Percentiles rank a stretch among this genome's conserved stretches.
Evolutionary conservation across 306 rosid species (phyloP).

Genomic region (Vachellia pachyceras): DNA sequence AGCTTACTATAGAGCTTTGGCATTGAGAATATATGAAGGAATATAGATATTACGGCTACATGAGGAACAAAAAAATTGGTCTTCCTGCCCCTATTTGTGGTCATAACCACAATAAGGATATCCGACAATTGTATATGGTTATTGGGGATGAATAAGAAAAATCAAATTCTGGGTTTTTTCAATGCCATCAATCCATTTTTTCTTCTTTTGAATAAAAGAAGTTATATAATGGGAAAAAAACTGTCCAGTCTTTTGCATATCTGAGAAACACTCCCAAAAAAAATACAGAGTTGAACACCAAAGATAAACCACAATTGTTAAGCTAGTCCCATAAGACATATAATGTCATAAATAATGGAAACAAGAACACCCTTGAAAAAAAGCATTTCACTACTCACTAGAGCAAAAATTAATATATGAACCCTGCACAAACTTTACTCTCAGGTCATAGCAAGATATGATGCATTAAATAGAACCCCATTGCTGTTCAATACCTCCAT

Average conservation of each 20-base stretch:
- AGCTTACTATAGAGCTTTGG: too few relatives aligned
- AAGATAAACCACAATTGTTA: background rate
- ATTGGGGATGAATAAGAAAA: background rate
- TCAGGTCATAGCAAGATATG: constrained; percentile 24
- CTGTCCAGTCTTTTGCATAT: background rate
- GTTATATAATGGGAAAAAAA: background rate
- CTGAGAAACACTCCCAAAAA: background rate
- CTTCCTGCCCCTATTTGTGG: background rate
- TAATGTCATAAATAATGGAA: background rate
- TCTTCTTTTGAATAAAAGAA: background rate
- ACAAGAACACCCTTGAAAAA: background rate
- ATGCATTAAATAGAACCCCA: constrained; percentile 26
- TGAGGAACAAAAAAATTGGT: background rate
- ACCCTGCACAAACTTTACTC: constrained; percentile 8
- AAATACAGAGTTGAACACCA: background rate
- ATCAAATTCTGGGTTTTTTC: background rate
- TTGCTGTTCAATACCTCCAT: constrained; percentile 25
- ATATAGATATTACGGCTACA: too few relatives aligned
- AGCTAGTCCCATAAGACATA: background rate
- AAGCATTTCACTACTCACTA: background rate
- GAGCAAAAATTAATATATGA: constrained; percentile 27
- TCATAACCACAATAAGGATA: background rate
- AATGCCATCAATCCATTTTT: background rate
- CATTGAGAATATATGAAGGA: too few relatives aligned
- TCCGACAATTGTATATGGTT: background rate